phyloP scores from a whole-genome alignment of 2,329 filamentous ascomycete genomes.

The Bipolaris bicolor region DNA sequence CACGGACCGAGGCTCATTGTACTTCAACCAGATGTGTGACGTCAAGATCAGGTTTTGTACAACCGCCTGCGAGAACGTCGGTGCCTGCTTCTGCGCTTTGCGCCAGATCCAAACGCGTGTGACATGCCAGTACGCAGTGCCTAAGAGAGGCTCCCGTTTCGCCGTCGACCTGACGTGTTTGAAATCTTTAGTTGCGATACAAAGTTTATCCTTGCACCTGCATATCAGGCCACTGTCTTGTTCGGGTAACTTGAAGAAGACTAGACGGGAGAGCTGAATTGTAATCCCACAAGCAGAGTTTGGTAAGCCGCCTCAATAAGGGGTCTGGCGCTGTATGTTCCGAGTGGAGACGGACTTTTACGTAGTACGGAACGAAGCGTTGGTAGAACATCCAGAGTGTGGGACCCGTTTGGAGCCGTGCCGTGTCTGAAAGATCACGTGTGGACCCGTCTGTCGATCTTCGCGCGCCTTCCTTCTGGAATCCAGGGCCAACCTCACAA shows the following conservation, averaged over 20 bases:
- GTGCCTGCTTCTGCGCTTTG: neutral
- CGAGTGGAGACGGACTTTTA: constrained; percentile 1
- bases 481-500: constrained; percentile 3
- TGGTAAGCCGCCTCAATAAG: neutral
- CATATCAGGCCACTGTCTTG: neutral
- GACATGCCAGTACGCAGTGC: neutral
- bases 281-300: neutral
- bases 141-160: neutral
- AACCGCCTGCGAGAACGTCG: neutral
- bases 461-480: constrained; percentile 4
- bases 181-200: neutral
- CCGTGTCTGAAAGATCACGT: constrained; percentile 9
- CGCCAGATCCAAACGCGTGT: neutral
- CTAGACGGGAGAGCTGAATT: neutral
- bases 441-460: constrained; percentile 3
- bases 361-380: neutral
- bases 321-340: neutral
- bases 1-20: neutral
- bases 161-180: neutral
- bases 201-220: neutral
- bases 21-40: neutral
- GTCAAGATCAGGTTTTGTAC: neutral
- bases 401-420: neutral
- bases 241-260: neutral
- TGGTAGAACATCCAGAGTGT: neutral